Evolutionary conservation across 129 eudicot genomes (phyloP), one percentile per base, ranked within the genome.

Genomic region (Logfia minima): DNA sequence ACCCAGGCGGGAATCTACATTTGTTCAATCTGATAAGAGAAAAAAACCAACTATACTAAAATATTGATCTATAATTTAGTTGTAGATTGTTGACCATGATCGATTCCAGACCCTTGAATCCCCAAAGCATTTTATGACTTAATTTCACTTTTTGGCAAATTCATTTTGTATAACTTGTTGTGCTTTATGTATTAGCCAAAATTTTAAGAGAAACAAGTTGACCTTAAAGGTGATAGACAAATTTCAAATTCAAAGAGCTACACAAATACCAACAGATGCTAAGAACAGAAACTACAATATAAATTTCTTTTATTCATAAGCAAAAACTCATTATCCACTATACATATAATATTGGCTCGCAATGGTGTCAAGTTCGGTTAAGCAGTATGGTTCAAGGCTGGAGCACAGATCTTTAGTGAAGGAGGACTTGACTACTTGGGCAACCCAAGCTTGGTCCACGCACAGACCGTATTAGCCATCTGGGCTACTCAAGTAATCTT

Each of bases 341-440:
- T 35, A 35, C 41, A 35, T 35, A 35, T 31, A 0, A 4, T 31
- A 31, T 67, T 77, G 7, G 37, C 81, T 13, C 60, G 68, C 66
- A 77, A 77, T 16, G 68, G 75, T 17, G 81, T 77, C 43, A 77
- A 77, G 53, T 77, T 77, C 55, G 75, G 81, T 53, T 75, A 77
- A 53, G 75, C 81, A 0, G 81, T 77, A 14, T 67, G 81, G 81
- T 77, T 77, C 81, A 77, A 77, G 59, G 68, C 81, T 10, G 75
- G 81, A 67, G 59, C 75, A 5, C 81, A 77, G 32, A 77, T 77
- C 51, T 77, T 77, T 19, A 34, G 75, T 11, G 60, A 77, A 37
- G 75, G 81, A 21, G 81, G 81, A 29, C 75, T 77, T 6, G 81
- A 67, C 68, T 77, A 77, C 74, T 66, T 76, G 74, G 80, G 80